Conservation (phyloP, 2,329 filamentous ascomycete species). For the Ceratocystis diversiconidia region DNA sequence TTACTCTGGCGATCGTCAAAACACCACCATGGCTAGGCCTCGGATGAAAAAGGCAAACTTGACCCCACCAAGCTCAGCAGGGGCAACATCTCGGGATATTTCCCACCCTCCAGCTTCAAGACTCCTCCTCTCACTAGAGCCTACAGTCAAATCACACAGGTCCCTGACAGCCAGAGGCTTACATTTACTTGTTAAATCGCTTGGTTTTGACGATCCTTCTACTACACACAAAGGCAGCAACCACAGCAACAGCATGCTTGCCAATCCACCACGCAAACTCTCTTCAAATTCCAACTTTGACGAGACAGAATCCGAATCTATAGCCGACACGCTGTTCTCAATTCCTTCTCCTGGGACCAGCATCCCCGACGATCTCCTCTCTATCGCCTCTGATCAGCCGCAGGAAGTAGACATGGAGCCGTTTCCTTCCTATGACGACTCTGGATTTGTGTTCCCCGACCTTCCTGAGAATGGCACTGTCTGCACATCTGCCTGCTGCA, state of each 20-base stretch:
- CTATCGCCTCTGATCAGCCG: neutral
- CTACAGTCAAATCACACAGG: neutral
- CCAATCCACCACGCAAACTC: neutral
- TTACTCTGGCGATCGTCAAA: neutral
- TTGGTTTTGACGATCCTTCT: neutral
- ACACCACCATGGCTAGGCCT: neutral
- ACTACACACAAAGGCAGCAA: neutral
- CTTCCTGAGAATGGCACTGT: neutral
- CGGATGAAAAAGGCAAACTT: neutral
- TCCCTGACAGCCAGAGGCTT: neutral
- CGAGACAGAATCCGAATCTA: constrained; percentile 4
- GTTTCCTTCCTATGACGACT: constrained; percentile 16
- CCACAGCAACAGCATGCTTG: neutral
- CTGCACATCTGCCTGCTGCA: neutral
- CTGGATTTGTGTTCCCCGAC: constrained; percentile 11
- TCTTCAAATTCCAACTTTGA: constrained; percentile 2
- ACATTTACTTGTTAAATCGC: neutral
- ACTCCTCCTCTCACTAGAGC: neutral
- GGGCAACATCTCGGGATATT: neutral
- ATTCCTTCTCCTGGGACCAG: neutral
- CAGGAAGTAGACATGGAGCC: constrained; percentile 10
- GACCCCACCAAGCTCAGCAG: neutral
- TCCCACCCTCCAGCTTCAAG: neutral
- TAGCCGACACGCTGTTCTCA: neutral
- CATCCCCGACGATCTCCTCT: constrained; percentile 4